A percentile compares a stretch with the other conserved stretches of the same genome.
These are phyloP conservation scores for Phtheirospermum japonicum DNA, from an alignment of 257 asterid species.

Conservation along the genomic window DNA sequence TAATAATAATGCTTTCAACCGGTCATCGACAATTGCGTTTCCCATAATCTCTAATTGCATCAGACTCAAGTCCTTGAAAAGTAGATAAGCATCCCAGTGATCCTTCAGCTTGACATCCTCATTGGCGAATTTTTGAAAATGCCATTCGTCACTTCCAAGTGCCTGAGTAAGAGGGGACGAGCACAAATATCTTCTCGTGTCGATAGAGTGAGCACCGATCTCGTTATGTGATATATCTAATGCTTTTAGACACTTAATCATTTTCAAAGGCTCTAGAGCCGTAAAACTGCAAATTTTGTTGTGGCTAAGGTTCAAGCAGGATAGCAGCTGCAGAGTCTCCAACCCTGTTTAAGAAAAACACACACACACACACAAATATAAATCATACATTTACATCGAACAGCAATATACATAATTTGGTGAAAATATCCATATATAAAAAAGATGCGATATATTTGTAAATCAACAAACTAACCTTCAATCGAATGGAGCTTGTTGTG, in stretches of 20 bases:
- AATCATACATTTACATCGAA: neutral
- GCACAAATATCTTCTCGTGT: conserved; percentile 74
- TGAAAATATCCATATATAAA: neutral
- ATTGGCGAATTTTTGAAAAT: conserved; percentile 28
- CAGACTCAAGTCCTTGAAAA: conserved; percentile 66
- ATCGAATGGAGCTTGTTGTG: conserved; percentile 73
- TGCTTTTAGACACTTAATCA: conserved; percentile 55
- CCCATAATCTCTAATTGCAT: conserved; percentile 66
- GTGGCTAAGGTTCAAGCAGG: conserved; percentile 69
- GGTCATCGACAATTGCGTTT: conserved; percentile 48
- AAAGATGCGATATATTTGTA: conserved; percentile 7
- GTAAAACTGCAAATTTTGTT: conserved; percentile 69
- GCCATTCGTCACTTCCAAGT: conserved; percentile 46
- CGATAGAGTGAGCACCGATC: conserved; percentile 78
- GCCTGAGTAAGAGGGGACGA: conserved; percentile 69
- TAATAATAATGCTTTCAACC: conserved; percentile 43
- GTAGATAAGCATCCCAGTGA: conserved; percentile 62
- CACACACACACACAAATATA: too few species aligned
- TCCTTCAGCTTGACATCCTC: conserved; percentile 31
- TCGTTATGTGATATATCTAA: conserved; percentile 71
- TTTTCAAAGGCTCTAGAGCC: conserved; percentile 66
- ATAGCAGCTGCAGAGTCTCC: conserved; percentile 85
- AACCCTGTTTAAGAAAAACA: conserved; percentile 47
- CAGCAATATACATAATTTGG: neutral
- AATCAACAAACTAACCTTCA: conserved; percentile 55